Evolutionary conservation across 2,329 filamentous ascomycete genomes (phyloP).

Genomic region (Pseudocercospora cruenta): DNA sequence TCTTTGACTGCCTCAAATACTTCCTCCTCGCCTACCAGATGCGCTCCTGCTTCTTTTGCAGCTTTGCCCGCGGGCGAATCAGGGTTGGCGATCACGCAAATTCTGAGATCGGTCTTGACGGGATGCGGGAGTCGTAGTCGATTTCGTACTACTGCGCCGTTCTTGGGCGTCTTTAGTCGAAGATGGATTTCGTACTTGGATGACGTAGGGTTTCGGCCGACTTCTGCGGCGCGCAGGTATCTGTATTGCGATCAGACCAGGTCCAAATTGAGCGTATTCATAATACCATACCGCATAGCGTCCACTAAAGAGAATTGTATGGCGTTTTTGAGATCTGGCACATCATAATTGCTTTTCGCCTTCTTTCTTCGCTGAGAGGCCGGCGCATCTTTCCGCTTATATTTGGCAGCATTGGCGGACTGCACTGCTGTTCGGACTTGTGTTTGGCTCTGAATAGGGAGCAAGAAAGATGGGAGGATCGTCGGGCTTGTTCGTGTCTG

Average conservation of each 20-base stretch:
- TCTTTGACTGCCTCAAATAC: slow-evolving; percentile 78
- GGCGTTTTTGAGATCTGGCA: slow-evolving; percentile 64
- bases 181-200: slow-evolving; percentile 89
- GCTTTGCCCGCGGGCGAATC: slow-evolving; percentile 73
- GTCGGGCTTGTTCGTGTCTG: slow-evolving; percentile 22
- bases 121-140: slow-evolving; percentile 86
- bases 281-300: slow-evolving; percentile 89
- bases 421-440: slow-evolving; percentile 46
- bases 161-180: slow-evolving; percentile 80
- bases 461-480: slow-evolving; percentile 26
- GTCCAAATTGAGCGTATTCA: too few relatives aligned
- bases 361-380: slow-evolving; percentile 66
- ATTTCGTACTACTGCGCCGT: slow-evolving; percentile 84
- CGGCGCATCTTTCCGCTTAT: slow-evolving; percentile 47
- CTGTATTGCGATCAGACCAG: slow-evolving; percentile 56
- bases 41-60: slow-evolving; percentile 77
- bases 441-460: slow-evolving; percentile 38
- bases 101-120: slow-evolving; percentile 82
- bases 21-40: slow-evolving; percentile 80
- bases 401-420: slow-evolving; percentile 45
- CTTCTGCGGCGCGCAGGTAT: slow-evolving; percentile 89
- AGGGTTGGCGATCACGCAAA: slow-evolving; percentile 90
- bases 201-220: slow-evolving; percentile 72
- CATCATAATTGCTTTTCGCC: slow-evolving; percentile 66
- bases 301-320: slow-evolving; percentile 83